These are phyloP conservation scores for Barnettozyma sp. DNA, from an alignment of 805 yeast species.

Conservation along the genomic window DNA sequence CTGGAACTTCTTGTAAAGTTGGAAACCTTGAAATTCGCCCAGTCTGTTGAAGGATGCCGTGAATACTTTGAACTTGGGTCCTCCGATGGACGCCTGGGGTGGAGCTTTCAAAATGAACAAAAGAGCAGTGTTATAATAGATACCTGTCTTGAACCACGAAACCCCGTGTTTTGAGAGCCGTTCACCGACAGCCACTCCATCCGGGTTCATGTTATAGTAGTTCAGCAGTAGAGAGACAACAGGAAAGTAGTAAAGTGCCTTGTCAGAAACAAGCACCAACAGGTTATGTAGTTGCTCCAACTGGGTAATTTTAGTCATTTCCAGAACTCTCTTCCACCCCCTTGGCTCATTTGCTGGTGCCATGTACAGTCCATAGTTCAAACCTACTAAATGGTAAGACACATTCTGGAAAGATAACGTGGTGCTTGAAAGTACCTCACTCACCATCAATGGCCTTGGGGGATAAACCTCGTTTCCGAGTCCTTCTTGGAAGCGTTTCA, in stretches of 20 bases:
- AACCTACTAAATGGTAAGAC: conserved; percentile 49
- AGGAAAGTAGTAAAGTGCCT: conserved; percentile 52
- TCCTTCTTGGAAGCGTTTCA: conserved; percentile 29
- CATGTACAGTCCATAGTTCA: conserved; percentile 57
- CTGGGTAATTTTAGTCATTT: conserved; percentile 45
- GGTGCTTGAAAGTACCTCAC: conserved; percentile 38
- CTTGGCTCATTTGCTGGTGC: conserved; percentile 23
- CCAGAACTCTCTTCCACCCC: conserved; percentile 56
- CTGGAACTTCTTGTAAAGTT: conserved; percentile 40
- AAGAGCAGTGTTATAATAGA: conserved; percentile 55
- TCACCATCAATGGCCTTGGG: conserved; percentile 26
- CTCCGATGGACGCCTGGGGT: conserved; percentile 30
- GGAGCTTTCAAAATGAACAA: conserved; percentile 48
- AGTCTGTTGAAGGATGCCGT: conserved; percentile 49
- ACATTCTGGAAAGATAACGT: conserved; percentile 40
- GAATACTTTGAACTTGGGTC: conserved; percentile 47
- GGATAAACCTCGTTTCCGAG: conserved; percentile 21
- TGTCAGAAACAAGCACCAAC: conserved; percentile 52
- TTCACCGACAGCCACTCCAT: conserved; percentile 38
- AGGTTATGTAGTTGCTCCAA: conserved; percentile 55
- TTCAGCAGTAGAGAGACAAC: conserved; percentile 57
- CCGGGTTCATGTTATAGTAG: conserved; percentile 37
- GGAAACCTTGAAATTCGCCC: conserved; percentile 36
- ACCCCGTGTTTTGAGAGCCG: conserved; percentile 47
- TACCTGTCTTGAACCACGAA: conserved; percentile 59